Percentiles rank a stretch among this genome's conserved stretches.
phyloP scores from a whole-genome alignment of 805 yeast genomes.

The Kazachstania viticola region DNA sequence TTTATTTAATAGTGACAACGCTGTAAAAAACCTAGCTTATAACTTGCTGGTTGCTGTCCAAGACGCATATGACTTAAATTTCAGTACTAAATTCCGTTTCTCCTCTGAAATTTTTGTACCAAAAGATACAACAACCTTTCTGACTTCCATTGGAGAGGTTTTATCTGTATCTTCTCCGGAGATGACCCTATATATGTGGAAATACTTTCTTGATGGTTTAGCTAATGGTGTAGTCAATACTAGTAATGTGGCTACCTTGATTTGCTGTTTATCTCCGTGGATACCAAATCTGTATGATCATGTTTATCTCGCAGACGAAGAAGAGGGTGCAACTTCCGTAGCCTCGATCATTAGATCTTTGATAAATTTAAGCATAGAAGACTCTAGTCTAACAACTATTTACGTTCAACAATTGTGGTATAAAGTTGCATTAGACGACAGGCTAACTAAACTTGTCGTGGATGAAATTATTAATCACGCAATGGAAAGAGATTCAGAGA shows the following conservation, averaged over 20 bases:
- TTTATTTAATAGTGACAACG: slow-evolving; percentile 42
- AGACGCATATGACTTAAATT: slow-evolving; percentile 41
- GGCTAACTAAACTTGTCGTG: slow-evolving; percentile 42
- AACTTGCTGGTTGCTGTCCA: slow-evolving; percentile 47
- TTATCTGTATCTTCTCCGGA: slow-evolving; percentile 44
- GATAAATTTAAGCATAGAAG: slow-evolving; percentile 42
- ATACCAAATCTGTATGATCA: slow-evolving; percentile 46
- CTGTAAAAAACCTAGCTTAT: slow-evolving; percentile 51
- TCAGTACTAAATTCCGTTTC: slow-evolving; percentile 42
- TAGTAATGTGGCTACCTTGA: slow-evolving; percentile 8
- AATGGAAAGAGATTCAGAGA: slow-evolving; percentile 60
- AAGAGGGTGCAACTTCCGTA: slow-evolving; percentile 45
- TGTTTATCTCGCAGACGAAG: slow-evolving; percentile 40
- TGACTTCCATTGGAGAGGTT: slow-evolving; percentile 41
- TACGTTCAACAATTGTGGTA: slow-evolving; percentile 59
- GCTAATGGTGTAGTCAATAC: slow-evolving; percentile 9
- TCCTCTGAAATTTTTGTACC: slow-evolving; percentile 56
- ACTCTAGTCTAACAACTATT: slow-evolving; percentile 35
- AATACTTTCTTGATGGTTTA: slow-evolving; percentile 15
- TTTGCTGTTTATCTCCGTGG: slow-evolving; percentile 49
- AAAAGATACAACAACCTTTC: slow-evolving; percentile 47
- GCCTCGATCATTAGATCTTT: slow-evolving; percentile 49
- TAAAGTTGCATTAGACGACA: slow-evolving; percentile 47
- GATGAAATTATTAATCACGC: slow-evolving; percentile 66
- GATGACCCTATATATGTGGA: slow-evolving; percentile 43